Base-by-base conservation (phyloP, 2,329 filamentous ascomycete species). In the Pseudonectria foliicola region DNA sequence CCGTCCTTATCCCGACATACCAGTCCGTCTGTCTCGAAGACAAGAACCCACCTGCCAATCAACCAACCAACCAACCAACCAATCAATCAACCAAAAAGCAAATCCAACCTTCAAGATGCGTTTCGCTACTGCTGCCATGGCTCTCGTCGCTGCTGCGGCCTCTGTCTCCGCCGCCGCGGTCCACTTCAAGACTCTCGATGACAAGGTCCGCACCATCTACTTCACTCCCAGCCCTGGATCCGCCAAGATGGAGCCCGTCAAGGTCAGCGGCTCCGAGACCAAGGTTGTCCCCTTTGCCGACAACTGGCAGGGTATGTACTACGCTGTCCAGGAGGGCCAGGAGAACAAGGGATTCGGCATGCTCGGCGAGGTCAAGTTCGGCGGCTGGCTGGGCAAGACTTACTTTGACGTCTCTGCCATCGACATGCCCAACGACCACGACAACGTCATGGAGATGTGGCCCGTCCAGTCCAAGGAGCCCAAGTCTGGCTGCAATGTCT, bases 321-420 rank as follows among this genome's bases (percentile, higher is more conserved):
- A 70, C 56, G 62, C 72, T 29, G 53, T 73, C 44, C 57, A 59
- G 27, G 55, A 71, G 18, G 73, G 71, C 35, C 5, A 21, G 18
- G 39, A 53, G 3, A 29, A 51, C 10, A 57, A 66, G 45, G 48
- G 50, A 27, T 54, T 63, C 5, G 73, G 73, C 46, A 76, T 73
- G 68, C 64, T 73, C 37, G 69, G 68, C 35, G 69, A 73, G 62
- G 61, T 71, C 36, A 57, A 59, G 44, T 73, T 71, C 50, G 59
- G 67, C 34, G 70, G 66, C 50, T 73, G 57, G 57, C 49, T 54
- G 34, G 70, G 60, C 44, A 41, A 61, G 39, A 74, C 67, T 38
- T 77, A 67, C 66, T 77, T 73, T 38, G 73, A 77, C 43, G 71
- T 77, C 42, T 75, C 71, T 10, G 72, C 72, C 53, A 77, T 77